Evolutionary conservation across 1,284 basidiomycete genomes (phyloP), one percentile per base, ranked within the genome.

Genomic region (Microbotryomycetes sp.): DNA sequence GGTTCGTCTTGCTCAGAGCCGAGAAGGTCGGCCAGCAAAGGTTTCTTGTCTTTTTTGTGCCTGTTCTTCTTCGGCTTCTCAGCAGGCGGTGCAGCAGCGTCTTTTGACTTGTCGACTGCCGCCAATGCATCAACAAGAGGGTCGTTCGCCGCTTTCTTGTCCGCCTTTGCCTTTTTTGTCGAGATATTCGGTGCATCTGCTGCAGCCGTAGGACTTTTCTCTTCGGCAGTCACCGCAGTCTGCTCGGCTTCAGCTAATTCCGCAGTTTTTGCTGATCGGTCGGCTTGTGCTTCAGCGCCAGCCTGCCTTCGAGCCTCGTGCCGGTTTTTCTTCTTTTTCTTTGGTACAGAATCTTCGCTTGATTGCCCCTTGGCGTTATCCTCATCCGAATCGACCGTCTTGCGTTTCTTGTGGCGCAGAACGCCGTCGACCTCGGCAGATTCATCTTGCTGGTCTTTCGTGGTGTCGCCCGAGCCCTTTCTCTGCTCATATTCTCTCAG

Each of bases 1-100:
- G n/a, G 24, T n/a, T 61, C 62, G 18, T 52, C 67, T 3, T 45
- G 29, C 26, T 63, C 54, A 1, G 59, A 58, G 28, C 52, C 61
- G 48, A 63, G 57, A 15, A 61, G 45, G 15, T 59, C 61, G 23
- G 56, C 66, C 35, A 56, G 35, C 46, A 46, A 54, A 35, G 24
- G 16, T 46, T 60, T 57, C 50, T 52, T 50, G 21, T 26, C 18
- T 24, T 57, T 61, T 46, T 41, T 50, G 7, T 21, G 47, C 35
- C 54, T 31, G 28, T 54, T 60, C n/a, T 23, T 13, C 50, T 52
- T 29, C 3, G 47, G 29, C 18, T 15, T 28, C 3, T 11, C 48
- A 15, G 56, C 28, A 41, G 23, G 24, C 15, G 31, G 30, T n/a
- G 27, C 41, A 28, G 48, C 28, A 7, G 45, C 23, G 46, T 35